Base-by-base conservation (phyloP, 164 flowering plant species). In the Buxus sempervirens region DNA sequence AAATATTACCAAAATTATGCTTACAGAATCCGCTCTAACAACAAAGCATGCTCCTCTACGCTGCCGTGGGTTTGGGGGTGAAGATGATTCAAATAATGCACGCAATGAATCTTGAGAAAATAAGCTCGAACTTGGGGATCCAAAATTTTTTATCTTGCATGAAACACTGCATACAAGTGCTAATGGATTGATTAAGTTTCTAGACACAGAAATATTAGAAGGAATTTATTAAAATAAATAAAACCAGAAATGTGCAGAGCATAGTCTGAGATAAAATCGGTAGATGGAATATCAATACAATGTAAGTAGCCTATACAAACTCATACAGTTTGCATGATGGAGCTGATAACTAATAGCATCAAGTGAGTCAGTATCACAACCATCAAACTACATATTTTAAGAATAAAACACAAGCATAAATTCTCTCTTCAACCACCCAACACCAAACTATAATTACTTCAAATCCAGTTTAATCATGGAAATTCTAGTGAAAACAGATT, bases 21-120 rank as follows among this genome's bases (percentile, higher is more conserved):
- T 85, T 72, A 93, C 98, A 54, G 68, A 53, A 42, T 85, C 86
- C 75, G 98, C 98, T 85, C 90, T 84, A 72, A 94, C 98, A 63
- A 74, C 67, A 23, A 91, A 70, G 25, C 90, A 73, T 16, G 84
- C 68, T 67, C 90, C 90, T 75, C 90, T 83, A 16, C 65, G 77
- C 28, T 73, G 82, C 68, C 63, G 73, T 63, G 70, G 60, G 22
- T 45, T 72, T 60, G 70, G 84, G 76, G 80, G 70, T 72, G 85
- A 63, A 14, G 73, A 70, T 13, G 59, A 63, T 71, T 55, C 65
- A 63, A 79, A 84, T 41, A 84, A 69, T 18, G 76, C 62, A 22
- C 58, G 75, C 58, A 82, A 54, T 61, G 94, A 86, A 57, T 76
- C 81, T 48, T 77, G 82, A 24, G 86, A 82, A 63, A 87, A 82